phyloP scores from a whole-genome alignment of 768 basidiomycete genomes.

The Pisolithus tinctorius region DNA sequence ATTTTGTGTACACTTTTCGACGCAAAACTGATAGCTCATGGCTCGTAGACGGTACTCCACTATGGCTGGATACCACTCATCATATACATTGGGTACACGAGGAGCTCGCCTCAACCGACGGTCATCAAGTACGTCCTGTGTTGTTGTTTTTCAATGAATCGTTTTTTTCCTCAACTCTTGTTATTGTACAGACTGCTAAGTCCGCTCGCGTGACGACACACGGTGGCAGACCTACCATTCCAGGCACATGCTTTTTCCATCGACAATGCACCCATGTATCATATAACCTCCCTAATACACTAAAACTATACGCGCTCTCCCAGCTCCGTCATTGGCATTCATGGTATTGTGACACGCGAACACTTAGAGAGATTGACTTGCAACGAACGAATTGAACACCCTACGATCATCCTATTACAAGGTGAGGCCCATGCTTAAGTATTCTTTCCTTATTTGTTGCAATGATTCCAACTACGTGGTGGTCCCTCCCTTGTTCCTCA shows the following conservation, averaged over 20 bases:
- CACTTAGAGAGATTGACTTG: neutral
- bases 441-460: constrained; percentile 1
- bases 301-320: neutral
- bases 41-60: constrained; percentile 73
- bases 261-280: constrained; percentile 10
- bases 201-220: constrained; percentile 66
- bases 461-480: constrained; percentile 69
- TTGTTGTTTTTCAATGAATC: neutral
- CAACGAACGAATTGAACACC: neutral
- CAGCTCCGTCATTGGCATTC: neutral
- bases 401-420: neutral
- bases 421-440: constrained; percentile 24
- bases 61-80: constrained; percentile 97
- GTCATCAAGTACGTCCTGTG: constrained; percentile 78
- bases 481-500: constrained; percentile 28
- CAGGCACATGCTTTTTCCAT: constrained; percentile 2
- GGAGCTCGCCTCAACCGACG: constrained; percentile 90
- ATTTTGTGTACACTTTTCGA: constrained; percentile 1
- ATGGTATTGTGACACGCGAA: neutral
- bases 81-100: constrained; percentile 90
- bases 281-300: constrained; percentile 11
- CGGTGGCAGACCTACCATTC: neutral
- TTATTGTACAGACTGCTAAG: constrained; percentile 68
- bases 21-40: neutral
- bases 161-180: neutral